Evolutionary conservation across 768 basidiomycete species (phyloP), one percentile per base, ranked within the genome.

Genomic region (Naganishia randhawae): DNA sequence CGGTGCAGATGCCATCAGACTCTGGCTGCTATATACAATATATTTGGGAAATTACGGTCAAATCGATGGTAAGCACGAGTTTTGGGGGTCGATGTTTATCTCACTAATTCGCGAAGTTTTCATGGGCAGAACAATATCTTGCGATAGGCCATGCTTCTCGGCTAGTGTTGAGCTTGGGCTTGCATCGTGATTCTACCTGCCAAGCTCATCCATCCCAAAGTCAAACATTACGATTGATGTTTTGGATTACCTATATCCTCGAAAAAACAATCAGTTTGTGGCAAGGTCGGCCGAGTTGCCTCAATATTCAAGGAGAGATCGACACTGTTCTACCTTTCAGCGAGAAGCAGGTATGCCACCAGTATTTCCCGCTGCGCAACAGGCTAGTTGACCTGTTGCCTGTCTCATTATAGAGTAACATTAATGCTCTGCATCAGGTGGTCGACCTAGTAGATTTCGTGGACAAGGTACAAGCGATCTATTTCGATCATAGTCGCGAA

Each of bases 11-110:
- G 50, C 57, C 57, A 50, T 68, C 10, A 45, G 50, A 48, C 39
- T 68, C 19, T 63, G 55, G 67, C 29, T 68, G 8, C n/a, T 68
- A 1, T 50, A 62, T n/a, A 48, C 67, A 16, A 37, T 57, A n/a
- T 68, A 25, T 50, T 29, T 50, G 11, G 54, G 67, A n/a, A 68
- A 57, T 37, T 62, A 68, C n/a, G 67, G 67, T 8, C 57, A 63
- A 45, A 50, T 55, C 48, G 61, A 51, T 27, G 57, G 67, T 68
- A 42, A 37, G 67, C 62, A 25, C 7, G 9, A 22, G 37, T 54
- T 54, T 35, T 31, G 0, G 25, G 9, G 10, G 17, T 22, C 50
- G 37, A 17, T 10, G 57, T 50, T 11, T 66, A 16, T 16, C 27
- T 17, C 10, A 39, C 9, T n/a, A 0, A 29, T 55, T 45, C 22